Evolutionary conservation across 140 eudicot species (phyloP), one percentile per base, ranked within the genome.

Genomic region (Oenanthe javanica): DNA sequence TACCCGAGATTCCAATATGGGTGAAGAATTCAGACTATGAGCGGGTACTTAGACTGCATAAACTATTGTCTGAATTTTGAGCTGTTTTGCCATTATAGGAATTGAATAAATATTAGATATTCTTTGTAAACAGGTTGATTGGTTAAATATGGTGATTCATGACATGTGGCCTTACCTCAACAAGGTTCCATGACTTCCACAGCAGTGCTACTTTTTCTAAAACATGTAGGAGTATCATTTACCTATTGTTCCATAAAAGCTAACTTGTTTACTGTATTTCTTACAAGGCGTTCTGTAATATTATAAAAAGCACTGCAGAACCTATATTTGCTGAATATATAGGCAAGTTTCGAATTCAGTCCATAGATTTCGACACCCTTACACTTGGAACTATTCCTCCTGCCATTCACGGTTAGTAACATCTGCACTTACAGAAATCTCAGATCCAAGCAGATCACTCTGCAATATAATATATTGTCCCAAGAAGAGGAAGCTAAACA

Each of bases 331-430:
- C 88, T 12, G 97, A 90, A 57, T 94, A 90, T 80, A 77, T 87
- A 61, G 98, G 96, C 72, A 81, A 77, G 76, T 94, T 72, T 83
- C 81, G 75, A 55, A 85, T 92, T 80, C 79, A 81, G 72, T 88
- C 95, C 40, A 84, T 94, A 77, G 87, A 84, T 79, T 90, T 92
- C 79, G 93, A 92, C 83, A 80, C 49, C n/a, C 87, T 94, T 50
- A 89, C 88, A 61, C 93, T 94, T 83, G 98, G 98, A 87, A 94
- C 79, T 74, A 90, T 90, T 79, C 92, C 96, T 54, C 97, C 97
- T 59, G 79, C 80, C 52, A 54, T 94, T 82, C 88, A 94, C 48
- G 97, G 98, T 92, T 83, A 86, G 84, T 80, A 59, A 52, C 49
- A 51, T n/a, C n/a, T 51, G 25, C 12, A 36, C 46, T 8, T 52